A percentile compares a stretch with the other conserved stretches of the same genome.
Evolutionary conservation across 2,329 filamentous ascomycete species (phyloP).

Genomic region (Lachnellula arida): DNA sequence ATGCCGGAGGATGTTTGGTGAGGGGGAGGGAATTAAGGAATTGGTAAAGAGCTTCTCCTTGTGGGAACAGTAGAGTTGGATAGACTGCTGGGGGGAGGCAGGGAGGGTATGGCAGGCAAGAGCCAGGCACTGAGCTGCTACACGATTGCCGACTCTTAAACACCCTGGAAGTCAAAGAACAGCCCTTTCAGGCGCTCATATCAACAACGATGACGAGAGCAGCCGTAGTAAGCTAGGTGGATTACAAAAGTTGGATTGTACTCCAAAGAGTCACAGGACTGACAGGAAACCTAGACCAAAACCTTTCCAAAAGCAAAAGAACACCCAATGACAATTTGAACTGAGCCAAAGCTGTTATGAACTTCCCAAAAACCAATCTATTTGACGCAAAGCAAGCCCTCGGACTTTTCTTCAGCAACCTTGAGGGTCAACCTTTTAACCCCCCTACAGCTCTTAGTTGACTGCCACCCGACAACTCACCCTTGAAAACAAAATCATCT

Average conservation of each 20-base stretch:
- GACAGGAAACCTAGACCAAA: too few species aligned
- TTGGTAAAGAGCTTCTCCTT: not conserved
- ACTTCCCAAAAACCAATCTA: not conserved
- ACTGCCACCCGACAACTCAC: slow-evolving; percentile 8
- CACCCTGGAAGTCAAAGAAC: too few species aligned
- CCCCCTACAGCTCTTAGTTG: not conserved
- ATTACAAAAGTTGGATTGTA: too few species aligned
- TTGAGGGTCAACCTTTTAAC: not conserved
- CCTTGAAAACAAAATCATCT: slow-evolving; percentile 25
- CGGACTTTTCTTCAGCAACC: not conserved
- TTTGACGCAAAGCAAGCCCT: not conserved
- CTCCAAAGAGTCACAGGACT: too few species aligned
- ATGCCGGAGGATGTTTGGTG: slow-evolving; percentile 82
- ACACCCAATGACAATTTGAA: too few species aligned
- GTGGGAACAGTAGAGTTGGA: not conserved
- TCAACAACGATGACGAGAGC: too few species aligned
- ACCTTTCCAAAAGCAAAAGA: too few species aligned
- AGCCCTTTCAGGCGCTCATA: too few species aligned
- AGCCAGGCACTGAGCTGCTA: too few species aligned
- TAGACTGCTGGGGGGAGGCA: not conserved
- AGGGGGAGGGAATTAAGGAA: not conserved
- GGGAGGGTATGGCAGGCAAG: not conserved
- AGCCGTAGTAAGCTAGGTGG: too few species aligned
- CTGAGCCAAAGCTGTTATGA: not conserved
- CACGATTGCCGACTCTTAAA: too few species aligned